Base-by-base conservation (phyloP, 305 asterid genomes). In the Fraxinus latifolia region DNA sequence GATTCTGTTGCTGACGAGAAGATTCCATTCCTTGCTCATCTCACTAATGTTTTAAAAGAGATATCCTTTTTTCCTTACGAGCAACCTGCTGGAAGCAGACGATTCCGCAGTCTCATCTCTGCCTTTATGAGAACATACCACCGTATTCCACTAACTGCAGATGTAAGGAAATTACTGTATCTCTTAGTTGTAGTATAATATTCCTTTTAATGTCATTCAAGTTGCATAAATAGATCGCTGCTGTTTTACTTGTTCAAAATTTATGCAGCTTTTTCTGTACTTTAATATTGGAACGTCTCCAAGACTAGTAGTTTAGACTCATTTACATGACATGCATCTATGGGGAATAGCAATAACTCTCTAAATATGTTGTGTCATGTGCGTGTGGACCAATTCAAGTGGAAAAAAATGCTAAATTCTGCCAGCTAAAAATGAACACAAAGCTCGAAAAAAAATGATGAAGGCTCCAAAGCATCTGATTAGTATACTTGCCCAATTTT, bases 1-100 rank as follows among this genome's bases (percentile, higher is more conserved):
- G 99, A 96, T 81, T 91, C 98, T 76, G 99, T 96, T 74, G 99
- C 99, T 3, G 99, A 96, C 87, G 99, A 96, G 91, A 96, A 96
- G 89, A 96, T 96, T 44, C 97, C 98, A 32, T 96, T 96, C 89
- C 92, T 94, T 72, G 98, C 99, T 85, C 90, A 94, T 90, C 97
- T 96, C 84, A 97, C 98, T 60, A 89, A 90, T 86, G 93, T 92
- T 87, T 85, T 96, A 3, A 94, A 94, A 87, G 93, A 92, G 75
- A 88, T 89, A 80, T 90, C 97, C 12, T 92, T 87, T 85, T 95
- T 93, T 86, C 93, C 98, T 36, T 92, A 93, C 37, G 99, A 94
- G 83, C 94, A 94, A 79, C 98, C 99, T 76, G 98, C 98, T 74
- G 99, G 99, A 87, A 93, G 97, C 90, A 90, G 89, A 89, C 83